A percentile compares a stretch with the other conserved stretches of the same genome.
These are phyloP conservation scores for Xylariomycetidae sp. DNA, from an alignment of 2,329 filamentous ascomycete species.

Conservation along the genomic window DNA sequence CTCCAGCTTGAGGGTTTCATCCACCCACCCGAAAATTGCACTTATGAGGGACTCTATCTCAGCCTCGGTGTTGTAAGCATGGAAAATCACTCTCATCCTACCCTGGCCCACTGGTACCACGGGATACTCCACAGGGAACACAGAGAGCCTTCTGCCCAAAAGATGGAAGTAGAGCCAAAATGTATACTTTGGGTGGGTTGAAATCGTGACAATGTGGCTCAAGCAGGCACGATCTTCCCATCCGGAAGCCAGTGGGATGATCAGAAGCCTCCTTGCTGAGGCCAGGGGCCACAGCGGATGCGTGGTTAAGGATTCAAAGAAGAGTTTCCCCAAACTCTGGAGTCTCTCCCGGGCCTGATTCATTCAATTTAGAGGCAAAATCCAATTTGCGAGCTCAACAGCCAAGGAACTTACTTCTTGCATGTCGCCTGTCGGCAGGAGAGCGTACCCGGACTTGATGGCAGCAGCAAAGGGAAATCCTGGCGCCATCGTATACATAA, in stretches of 20 bases:
- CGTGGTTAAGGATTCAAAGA: slow-evolving; percentile 19
- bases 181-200: slow-evolving; percentile 16
- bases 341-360: slow-evolving; percentile 13
- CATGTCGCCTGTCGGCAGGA: slow-evolving; percentile 30
- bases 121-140: slow-evolving; percentile 31
- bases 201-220: slow-evolving; percentile 26
- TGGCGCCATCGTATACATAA: slow-evolving; percentile 38
- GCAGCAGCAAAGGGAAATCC: slow-evolving; percentile 35
- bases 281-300: slow-evolving; percentile 20
- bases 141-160: slow-evolving; percentile 9
- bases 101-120: slow-evolving; percentile 34
- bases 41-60: slow-evolving; percentile 28
- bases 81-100: slow-evolving; percentile 35
- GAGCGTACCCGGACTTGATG: slow-evolving; percentile 29
- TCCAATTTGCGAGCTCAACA: too few species aligned
- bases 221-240: slow-evolving; percentile 17
- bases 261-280: slow-evolving; percentile 20
- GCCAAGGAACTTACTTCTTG: slow-evolving; percentile 6
- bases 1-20: slow-evolving; percentile 25
- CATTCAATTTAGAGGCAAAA: too few species aligned
- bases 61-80: slow-evolving; percentile 34
- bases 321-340: slow-evolving; percentile 20
- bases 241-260: slow-evolving; percentile 21
- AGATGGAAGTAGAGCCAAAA: slow-evolving; percentile 21
- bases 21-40: slow-evolving; percentile 26